These are phyloP conservation scores for Leccinum truebloodii DNA, from an alignment of 768 basidiomycete species.

Conservation along the genomic window DNA sequence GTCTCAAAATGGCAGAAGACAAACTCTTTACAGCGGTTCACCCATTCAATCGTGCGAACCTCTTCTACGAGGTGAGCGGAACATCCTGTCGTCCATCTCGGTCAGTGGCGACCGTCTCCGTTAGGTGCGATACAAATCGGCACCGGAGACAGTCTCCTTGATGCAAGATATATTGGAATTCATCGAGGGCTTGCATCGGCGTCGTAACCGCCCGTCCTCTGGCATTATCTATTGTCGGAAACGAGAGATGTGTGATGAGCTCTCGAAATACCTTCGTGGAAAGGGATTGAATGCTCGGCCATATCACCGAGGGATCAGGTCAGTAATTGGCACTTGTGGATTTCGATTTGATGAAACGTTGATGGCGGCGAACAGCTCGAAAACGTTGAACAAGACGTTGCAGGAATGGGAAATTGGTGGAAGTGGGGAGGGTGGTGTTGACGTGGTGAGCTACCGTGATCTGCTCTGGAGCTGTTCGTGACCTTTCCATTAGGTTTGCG, in stretches of 20 bases:
- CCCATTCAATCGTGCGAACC: constrained; percentile 78
- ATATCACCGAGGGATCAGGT: constrained; percentile 76
- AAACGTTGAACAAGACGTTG: constrained; percentile 51
- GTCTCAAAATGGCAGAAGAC: constrained; percentile 56
- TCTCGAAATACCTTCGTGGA: constrained; percentile 61
- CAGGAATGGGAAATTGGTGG: constrained; percentile 64
- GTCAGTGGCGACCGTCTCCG: not conserved
- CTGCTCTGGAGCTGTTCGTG: not conserved
- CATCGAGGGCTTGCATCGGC: constrained; percentile 60
- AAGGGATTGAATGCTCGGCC: constrained; percentile 68
- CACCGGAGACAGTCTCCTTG: constrained; percentile 49
- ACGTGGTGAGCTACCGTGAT: constrained; percentile 50
- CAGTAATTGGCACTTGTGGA: constrained; percentile 4
- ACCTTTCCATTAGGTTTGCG: constrained; percentile 55
- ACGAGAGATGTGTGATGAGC: constrained; percentile 62
- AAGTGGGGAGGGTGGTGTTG: constrained; percentile 51
- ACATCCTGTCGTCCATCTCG: not conserved
- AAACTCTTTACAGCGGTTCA: constrained; percentile 65
- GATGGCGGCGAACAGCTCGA: constrained; percentile 34
- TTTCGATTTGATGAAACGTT: not conserved
- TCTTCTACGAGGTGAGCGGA: constrained; percentile 72
- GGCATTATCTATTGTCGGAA: constrained; percentile 82
- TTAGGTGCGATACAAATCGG: constrained; percentile 64
- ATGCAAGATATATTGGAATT: constrained; percentile 70
- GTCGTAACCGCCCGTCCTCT: constrained; percentile 59